Evolutionary conservation across 306 rosid genomes (phyloP).

Genomic region (Quercus wislizeni): DNA sequence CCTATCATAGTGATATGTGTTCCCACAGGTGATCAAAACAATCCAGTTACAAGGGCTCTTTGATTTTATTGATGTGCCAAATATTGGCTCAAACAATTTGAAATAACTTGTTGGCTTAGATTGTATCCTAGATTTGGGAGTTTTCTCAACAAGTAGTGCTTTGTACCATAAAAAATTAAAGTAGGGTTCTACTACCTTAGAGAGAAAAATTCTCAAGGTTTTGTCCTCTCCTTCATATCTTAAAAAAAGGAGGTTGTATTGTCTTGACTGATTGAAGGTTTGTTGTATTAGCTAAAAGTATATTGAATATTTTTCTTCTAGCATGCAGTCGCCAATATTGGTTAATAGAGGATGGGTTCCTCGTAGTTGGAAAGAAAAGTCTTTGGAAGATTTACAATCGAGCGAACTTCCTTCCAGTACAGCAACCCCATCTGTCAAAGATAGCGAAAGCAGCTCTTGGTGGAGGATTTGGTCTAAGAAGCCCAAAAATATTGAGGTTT

Average conservation of each 20-base stretch:
- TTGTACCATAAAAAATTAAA: too few relatives aligned
- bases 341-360: conserved; percentile 99
- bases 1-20: too few relatives aligned
- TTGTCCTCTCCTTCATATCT: not conserved
- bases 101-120: too few relatives aligned
- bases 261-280: not conserved
- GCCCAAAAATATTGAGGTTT: conserved; percentile 51
- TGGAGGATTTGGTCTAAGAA: conserved; percentile 79
- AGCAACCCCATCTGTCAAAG: conserved; percentile 33
- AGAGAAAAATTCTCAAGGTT: not conserved
- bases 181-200: not conserved
- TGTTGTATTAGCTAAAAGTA: conserved; percentile 10
- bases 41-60: too few relatives aligned
- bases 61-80: too few relatives aligned
- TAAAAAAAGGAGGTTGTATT: not conserved
- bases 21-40: too few relatives aligned
- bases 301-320: conserved; percentile 34
- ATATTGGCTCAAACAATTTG: too few relatives aligned
- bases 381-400: conserved; percentile 36
- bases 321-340: conserved; percentile 62
- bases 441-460: conserved; percentile 59
- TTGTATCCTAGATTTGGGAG: too few relatives aligned
- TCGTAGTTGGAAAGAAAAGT: conserved; percentile 78
- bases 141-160: too few relatives aligned
- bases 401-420: conserved; percentile 32